Percentiles rank a stretch among this genome's conserved stretches.
These are phyloP conservation scores for Inonotus hispidus DNA, from an alignment of 1,284 basidiomycete genomes.

Conservation along the genomic window DNA sequence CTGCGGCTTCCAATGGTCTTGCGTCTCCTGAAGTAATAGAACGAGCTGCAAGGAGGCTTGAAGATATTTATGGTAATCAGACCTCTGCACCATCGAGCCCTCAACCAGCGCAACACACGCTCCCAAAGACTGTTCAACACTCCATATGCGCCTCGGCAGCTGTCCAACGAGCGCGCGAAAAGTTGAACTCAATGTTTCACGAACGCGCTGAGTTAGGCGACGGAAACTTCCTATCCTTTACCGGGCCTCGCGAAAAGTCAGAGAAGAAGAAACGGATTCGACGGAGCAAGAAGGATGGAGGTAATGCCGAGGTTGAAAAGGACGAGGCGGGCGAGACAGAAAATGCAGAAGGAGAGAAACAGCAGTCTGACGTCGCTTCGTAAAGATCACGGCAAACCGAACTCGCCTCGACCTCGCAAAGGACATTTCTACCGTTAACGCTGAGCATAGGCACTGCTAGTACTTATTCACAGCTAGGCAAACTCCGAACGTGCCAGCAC, in stretches of 20 bases:
- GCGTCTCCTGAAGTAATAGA: not conserved
- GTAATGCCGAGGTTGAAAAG: not conserved
- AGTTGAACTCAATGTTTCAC: not conserved
- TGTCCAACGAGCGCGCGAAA: not conserved
- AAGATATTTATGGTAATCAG: not conserved
- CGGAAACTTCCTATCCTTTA: not conserved
- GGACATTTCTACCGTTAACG: no score
- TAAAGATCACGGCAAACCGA: no score
- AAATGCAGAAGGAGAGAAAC: no score
- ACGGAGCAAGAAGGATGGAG: not conserved
- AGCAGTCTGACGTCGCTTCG: no score
- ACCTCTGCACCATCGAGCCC: not conserved
- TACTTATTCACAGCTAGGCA: no score
- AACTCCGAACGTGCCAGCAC: no score
- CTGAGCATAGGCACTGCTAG: no score
- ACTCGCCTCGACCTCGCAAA: no score
- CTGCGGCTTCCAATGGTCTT: constrained; percentile 21
- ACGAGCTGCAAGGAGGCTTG: constrained; percentile 1
- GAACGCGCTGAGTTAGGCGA: not conserved
- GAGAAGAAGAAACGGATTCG: not conserved
- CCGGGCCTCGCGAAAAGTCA: not conserved
- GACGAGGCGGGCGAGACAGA: not conserved
- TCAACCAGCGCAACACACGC: not conserved
- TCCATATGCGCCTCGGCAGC: not conserved
- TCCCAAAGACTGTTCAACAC: not conserved